Conservation (phyloP, 352 stramenopile species). For the Globisporangium viniferum region DNA sequence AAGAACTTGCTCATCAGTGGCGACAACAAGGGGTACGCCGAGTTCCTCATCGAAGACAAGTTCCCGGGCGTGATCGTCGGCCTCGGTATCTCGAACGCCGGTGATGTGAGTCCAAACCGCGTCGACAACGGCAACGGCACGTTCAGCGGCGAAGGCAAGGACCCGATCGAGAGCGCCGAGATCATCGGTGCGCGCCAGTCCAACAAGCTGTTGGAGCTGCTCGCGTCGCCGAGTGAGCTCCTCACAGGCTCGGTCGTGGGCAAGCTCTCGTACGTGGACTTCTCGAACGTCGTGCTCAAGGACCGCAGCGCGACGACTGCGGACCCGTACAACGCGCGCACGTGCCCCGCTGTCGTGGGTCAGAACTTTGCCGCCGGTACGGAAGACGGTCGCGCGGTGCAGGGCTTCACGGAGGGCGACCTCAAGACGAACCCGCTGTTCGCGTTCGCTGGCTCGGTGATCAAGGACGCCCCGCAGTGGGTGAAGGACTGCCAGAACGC, state of each 20-base stretch:
- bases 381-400: constrained; percentile 36
- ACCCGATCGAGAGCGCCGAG: constrained; percentile 31
- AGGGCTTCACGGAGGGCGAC: constrained; percentile 36
- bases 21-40: constrained; percentile 77
- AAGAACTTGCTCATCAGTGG: constrained; percentile 73
- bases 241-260: constrained; percentile 23
- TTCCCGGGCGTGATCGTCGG: constrained; percentile 25
- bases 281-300: constrained; percentile 38
- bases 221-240: constrained; percentile 21
- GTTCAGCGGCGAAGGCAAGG: constrained; percentile 36
- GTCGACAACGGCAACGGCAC: constrained; percentile 48
- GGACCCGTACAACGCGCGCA: constrained; percentile 31
- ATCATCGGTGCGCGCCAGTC: constrained; percentile 42
- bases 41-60: constrained; percentile 42
- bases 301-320: constrained; percentile 16
- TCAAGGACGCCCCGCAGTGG: constrained; percentile 37
- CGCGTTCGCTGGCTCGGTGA: constrained; percentile 14
- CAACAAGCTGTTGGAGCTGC: constrained; percentile 25
- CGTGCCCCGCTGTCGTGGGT: constrained; percentile 43
- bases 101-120: constrained; percentile 43
- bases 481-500: constrained; percentile 33
- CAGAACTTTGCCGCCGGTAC: constrained; percentile 54
- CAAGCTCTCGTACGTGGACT: constrained; percentile 47
- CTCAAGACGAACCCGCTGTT: constrained; percentile 38
- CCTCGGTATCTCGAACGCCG: constrained; percentile 47